These are phyloP conservation scores for Quercus rubra DNA, from an alignment of 306 rosid species.

Conservation along the genomic window DNA sequence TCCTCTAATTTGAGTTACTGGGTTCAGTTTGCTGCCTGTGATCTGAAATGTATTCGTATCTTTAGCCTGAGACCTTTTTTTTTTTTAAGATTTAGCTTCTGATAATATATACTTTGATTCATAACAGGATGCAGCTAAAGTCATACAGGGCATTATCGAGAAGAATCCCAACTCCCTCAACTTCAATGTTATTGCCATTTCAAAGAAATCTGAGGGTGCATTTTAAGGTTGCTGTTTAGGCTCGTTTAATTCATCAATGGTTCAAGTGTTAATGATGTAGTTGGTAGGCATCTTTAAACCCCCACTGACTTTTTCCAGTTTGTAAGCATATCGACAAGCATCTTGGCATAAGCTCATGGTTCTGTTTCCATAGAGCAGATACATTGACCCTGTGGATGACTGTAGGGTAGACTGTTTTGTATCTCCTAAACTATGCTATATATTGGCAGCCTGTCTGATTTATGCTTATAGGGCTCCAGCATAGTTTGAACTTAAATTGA, in stretches of 20 bases:
- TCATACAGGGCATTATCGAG: slow-evolving; percentile 59
- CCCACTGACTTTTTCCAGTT: not conserved
- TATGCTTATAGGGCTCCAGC: not conserved
- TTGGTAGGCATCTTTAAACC: slow-evolving; percentile 4
- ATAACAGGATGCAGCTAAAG: slow-evolving; percentile 76
- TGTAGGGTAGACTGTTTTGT: not conserved
- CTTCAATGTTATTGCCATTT: slow-evolving; percentile 75
- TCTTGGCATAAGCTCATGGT: not conserved
- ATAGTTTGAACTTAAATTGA: not conserved
- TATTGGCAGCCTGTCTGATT: not conserved
- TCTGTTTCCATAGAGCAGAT: slow-evolving; percentile 5
- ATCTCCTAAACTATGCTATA: not conserved
- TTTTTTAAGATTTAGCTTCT: not conserved
- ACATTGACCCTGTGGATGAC: not conserved
- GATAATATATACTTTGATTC: not conserved
- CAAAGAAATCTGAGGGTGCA: slow-evolving; percentile 43
- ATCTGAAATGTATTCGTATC: not conserved
- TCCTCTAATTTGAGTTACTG: not conserved
- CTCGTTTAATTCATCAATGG: not conserved
- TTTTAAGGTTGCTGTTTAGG: slow-evolving; percentile 5
- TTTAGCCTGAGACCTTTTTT: not conserved
- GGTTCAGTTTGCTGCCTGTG: no score
- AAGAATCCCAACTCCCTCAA: slow-evolving; percentile 67
- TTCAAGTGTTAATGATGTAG: slow-evolving; percentile 9
- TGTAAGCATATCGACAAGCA: not conserved